Base-by-base conservation (phyloP, 2,329 filamentous ascomycete genomes). In the Lachnellula occidentalis region DNA sequence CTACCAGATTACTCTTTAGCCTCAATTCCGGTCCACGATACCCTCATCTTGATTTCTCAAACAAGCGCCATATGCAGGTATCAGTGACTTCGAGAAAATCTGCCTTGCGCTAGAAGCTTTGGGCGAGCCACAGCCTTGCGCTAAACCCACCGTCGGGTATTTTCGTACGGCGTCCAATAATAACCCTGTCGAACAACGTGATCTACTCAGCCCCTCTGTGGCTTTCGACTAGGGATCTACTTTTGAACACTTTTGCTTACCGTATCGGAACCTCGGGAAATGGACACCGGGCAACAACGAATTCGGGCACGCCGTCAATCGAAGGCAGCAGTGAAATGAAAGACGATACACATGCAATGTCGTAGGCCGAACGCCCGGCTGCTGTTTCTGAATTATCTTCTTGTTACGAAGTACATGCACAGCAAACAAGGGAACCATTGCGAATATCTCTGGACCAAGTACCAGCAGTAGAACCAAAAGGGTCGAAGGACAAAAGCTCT, bases 101-200 rank as follows among this genome's bases (percentile, higher is more conserved):
- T 58, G 54, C 58, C 58, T 59, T 50, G 58, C 53, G 43, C 50
- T 45, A 58, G 41, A 22, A 31, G 22, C 19, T 14, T 51, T 41
- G 21, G 21, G 21, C 45, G 49, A 53, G 48, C 51, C 45, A 42
- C 49, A 51, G 55, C 49, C 52, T 58, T 34, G 57, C 51, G 24
- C 57, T 41, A 58, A 37, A 24, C 53, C 42, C 42, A 49, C 48
- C 45, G 15, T 34, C 27, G n/a, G 36, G 14, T 50, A 39, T 48
- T 42, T 36, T 61, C 61, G 61, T 63, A 63, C 60, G 59, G 58
- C 59, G 56, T 15, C 61, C 59, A 60, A 63, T 62, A 24, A 49
- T 15, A 12, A 4, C 37, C 15, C 15, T 9, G n/a, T 42, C 22
- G 12, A 14, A 21, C 49, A 58, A 57, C 57, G 50, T 61, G 57